A percentile compares a stretch with the other conserved stretches of the same genome.
These are phyloP conservation scores for Debaryomyces tyrocola DNA, from an alignment of 805 yeast genomes.

Conservation along the genomic window DNA sequence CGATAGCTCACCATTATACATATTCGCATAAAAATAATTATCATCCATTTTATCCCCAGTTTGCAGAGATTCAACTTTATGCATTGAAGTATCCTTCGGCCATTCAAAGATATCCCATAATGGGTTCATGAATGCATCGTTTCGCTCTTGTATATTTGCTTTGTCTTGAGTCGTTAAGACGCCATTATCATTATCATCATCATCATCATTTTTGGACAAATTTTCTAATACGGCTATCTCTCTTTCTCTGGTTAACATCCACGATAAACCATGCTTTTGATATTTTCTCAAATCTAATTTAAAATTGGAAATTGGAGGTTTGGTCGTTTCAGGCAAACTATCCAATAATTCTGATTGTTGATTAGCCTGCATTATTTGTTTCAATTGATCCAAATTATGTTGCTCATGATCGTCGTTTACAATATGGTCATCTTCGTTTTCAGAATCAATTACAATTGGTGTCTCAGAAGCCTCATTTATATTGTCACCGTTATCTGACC, in stretches of 20 bases:
- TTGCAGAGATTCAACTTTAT: background rate
- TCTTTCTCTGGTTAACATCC: constrained; percentile 84
- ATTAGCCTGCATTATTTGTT: constrained; percentile 70
- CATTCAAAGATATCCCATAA: constrained; percentile 78
- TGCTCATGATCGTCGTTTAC: constrained; percentile 30
- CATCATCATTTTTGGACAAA: constrained; percentile 20
- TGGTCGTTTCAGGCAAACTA: constrained; percentile 63
- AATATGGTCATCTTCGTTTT: constrained; percentile 23
- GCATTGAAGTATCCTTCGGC: constrained; percentile 47
- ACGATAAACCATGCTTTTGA: constrained; percentile 81
- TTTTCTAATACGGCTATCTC: constrained; percentile 49
- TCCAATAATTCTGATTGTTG: constrained; percentile 59
- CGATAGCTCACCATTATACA: constrained; percentile 79
- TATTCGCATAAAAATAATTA: constrained; percentile 65
- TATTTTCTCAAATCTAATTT: constrained; percentile 64
- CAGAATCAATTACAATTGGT: background rate
- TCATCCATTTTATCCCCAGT: background rate
- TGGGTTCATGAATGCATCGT: constrained; percentile 70
- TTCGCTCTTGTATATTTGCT: constrained; percentile 23
- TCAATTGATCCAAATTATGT: constrained; percentile 69
- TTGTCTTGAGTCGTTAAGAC: constrained; percentile 26
- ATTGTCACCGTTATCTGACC: background rate
- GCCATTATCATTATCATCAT: constrained; percentile 7
- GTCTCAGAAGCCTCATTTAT: constrained; percentile 6
- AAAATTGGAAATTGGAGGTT: constrained; percentile 48